Percentiles rank a stretch among this genome's conserved stretches.
These are phyloP conservation scores for Suillus clintonianus DNA, from an alignment of 768 basidiomycete genomes.

Conservation along the genomic window DNA sequence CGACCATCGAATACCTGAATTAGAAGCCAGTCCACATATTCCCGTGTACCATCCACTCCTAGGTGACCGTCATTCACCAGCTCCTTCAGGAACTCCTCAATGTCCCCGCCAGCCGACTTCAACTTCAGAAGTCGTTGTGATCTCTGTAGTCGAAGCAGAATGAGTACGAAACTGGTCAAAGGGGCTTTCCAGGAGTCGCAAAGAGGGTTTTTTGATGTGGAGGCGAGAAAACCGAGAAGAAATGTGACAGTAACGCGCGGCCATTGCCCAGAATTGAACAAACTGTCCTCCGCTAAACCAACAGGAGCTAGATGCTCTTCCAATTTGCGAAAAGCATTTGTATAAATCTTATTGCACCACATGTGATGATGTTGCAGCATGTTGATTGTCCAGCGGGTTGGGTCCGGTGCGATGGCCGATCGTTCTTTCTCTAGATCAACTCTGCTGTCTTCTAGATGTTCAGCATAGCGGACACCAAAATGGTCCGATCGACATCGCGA, in stretches of 20 bases:
- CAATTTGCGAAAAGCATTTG: not conserved
- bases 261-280: conserved; percentile 31
- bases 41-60: conserved; percentile 14
- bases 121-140: conserved; percentile 33
- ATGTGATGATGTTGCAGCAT: conserved; percentile 4
- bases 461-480: conserved; percentile 14
- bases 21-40: conserved; percentile 21
- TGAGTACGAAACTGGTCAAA: conserved; percentile 29
- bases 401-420: not conserved
- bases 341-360: conserved; percentile 2
- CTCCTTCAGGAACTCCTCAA: conserved; percentile 18
- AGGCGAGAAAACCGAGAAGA: conserved; percentile 31
- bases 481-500: not conserved
- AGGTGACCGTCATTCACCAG: conserved; percentile 17
- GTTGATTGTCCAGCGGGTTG: not conserved
- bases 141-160: conserved; percentile 35
- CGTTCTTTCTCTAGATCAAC: conserved; percentile 11
- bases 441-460: conserved; percentile 11
- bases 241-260: conserved; percentile 32
- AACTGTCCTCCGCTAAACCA: conserved; percentile 10
- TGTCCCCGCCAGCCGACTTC: conserved; percentile 2
- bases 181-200: conserved; percentile 27
- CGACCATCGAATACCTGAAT: conserved; percentile 14
- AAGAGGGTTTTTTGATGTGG: conserved; percentile 13
- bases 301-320: conserved; percentile 13